phyloP scores from a whole-genome alignment of 2,329 filamentous ascomycete genomes.

The Diplodia sapinea region DNA sequence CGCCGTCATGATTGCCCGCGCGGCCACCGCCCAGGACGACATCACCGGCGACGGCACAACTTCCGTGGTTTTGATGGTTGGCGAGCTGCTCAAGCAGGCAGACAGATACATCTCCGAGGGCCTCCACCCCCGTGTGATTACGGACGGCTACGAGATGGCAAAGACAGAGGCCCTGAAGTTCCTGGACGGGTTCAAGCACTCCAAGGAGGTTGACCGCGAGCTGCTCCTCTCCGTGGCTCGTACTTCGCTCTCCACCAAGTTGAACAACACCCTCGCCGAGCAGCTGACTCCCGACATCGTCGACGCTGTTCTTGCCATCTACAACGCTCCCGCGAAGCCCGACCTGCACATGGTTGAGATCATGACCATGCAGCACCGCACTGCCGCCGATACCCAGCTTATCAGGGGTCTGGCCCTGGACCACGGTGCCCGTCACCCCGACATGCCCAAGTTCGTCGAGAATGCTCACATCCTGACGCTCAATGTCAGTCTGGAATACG shows the following conservation, averaged over 20 bases:
- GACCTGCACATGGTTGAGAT: constrained; percentile 99
- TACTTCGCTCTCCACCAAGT: constrained; percentile 93
- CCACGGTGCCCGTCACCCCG: constrained; percentile 93
- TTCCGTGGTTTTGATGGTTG: constrained; percentile 91
- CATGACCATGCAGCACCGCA: constrained; percentile 99
- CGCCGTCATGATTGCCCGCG: constrained; percentile 79
- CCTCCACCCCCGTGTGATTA: constrained; percentile 95
- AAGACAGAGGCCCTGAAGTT: constrained; percentile 96
- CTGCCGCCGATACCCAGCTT: constrained; percentile 92
- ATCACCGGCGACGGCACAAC: constrained; percentile 98
- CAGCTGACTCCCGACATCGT: constrained; percentile 95
- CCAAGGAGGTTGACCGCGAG: constrained; percentile 88
- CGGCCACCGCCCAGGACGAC: constrained; percentile 96
- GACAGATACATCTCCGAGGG: constrained; percentile 95
- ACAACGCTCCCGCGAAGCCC: constrained; percentile 86
- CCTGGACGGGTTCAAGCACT: constrained; percentile 90
- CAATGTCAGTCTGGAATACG: constrained; percentile 97
- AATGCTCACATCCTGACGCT: constrained; percentile 94
- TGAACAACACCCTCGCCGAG: constrained; percentile 85
- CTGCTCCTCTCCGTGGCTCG: constrained; percentile 90
- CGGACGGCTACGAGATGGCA: constrained; percentile 95
- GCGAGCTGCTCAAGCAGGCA: constrained; percentile 96
- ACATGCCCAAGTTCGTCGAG: constrained; percentile 96
- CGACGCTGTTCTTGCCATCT: constrained; percentile 93
- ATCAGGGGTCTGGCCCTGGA: constrained; percentile 92